Evolutionary conservation across 75 land plant species (phyloP), one percentile per base, ranked within the genome.

Genomic region (Selaginella tamariscina): DNA sequence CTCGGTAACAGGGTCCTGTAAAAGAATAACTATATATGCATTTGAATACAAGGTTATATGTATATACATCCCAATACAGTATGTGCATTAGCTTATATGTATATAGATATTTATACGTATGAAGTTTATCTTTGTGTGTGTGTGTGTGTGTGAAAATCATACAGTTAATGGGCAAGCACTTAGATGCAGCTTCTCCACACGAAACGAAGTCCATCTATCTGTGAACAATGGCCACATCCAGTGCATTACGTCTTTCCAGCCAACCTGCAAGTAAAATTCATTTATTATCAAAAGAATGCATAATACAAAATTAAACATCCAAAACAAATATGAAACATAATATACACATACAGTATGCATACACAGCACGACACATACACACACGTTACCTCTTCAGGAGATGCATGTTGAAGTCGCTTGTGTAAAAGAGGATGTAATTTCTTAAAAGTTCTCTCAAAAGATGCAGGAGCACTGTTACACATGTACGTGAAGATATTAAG

Each of bases 191-290:
- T 68, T 75, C 21, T 77, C 63, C 29, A 66, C 73, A 32, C 97
- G 83, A 94, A 94, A 92, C 0, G 74, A 71, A 33, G 76, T 78
- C 97, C 97, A 92, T 33, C 82, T 77, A 21, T 86, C 95, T 9
- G 77, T 80, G 59, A 86, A 92, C 69, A 88, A 84, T 32, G 97
- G 97, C 97, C 97, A 92, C 97, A 92, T 86, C 97, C 97, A 92
- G 33, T 92, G 97, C 27, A 72, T 74, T n/a, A 92, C 85, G 82
- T 92, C 97, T 31, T 74, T 76, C 97, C 97, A 92, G 27, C 80
- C 68, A 56, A 89, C 81, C 94, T 89, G 71, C 69, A n/a, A n/a
- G 49, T 39, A 15, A 39, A 39, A 5, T 39, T 5, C 5, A 39
- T 39, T 60, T 1, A 21, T 13, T 31, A 67, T 2, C 69, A 39